Evolutionary conservation across 1,284 basidiomycete species (phyloP).

Genomic region (Amylostereum areolatum): DNA sequence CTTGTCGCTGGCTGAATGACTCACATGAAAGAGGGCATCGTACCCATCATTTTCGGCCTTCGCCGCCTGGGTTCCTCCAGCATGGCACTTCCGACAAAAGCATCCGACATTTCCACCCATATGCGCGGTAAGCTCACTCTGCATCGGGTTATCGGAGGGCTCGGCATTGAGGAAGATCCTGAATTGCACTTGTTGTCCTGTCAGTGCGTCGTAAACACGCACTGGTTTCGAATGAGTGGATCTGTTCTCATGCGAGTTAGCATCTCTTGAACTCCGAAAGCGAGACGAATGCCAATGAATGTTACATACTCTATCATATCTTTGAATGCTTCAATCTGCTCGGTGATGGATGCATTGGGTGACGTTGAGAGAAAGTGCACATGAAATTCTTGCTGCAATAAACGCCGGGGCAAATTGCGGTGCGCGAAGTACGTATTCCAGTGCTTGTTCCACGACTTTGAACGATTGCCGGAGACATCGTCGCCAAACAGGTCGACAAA

Average conservation of each 20-base stretch:
- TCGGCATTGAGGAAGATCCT: slow-evolving; percentile 18
- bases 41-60: slow-evolving; percentile 22
- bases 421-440: slow-evolving; percentile 20
- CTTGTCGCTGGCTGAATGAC: neutral
- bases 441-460: slow-evolving; percentile 29
- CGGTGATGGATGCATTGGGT: slow-evolving; percentile 21
- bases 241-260: neutral
- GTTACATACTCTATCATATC: slow-evolving; percentile 16
- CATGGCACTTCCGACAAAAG: slow-evolving; percentile 26
- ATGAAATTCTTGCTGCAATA: slow-evolving; percentile 27
- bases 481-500: slow-evolving; percentile 13
- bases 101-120: slow-evolving; percentile 24
- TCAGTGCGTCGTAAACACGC: slow-evolving; percentile 15
- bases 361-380: slow-evolving; percentile 31
- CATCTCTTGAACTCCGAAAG: neutral
- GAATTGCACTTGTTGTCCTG: slow-evolving; percentile 12
- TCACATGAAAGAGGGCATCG: slow-evolving; percentile 17
- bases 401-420: slow-evolving; percentile 10
- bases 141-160: slow-evolving; percentile 30
- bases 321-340: slow-evolving; percentile 28
- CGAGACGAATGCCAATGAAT: neutral
- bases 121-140: slow-evolving; percentile 25
- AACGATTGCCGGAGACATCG: slow-evolving; percentile 19
- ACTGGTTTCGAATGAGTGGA: slow-evolving; percentile 21
- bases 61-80: slow-evolving; percentile 16